Conservation (phyloP, 441 rosid genomes). For the Dalechampia spathulata region DNA sequence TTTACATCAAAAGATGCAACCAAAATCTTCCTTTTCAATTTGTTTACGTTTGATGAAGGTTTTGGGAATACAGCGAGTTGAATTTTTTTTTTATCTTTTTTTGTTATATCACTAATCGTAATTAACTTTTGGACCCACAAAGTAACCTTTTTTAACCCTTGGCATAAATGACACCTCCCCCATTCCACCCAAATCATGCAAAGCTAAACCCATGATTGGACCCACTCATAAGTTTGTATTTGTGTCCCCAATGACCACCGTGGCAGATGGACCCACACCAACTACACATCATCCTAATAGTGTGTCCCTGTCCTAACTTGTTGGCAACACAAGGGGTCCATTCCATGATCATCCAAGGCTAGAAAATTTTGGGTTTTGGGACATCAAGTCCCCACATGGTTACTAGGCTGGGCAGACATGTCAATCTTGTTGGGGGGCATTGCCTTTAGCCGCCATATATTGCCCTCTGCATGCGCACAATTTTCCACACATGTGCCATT, state of each 20-base stretch:
- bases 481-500: constrained; percentile 23
- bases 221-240: constrained; percentile 29
- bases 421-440: constrained; percentile 18
- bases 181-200: constrained; percentile 30
- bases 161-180: background rate
- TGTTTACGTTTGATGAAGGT: background rate
- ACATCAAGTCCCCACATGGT: constrained; percentile 32
- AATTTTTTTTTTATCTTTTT: too few species aligned
- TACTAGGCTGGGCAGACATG: constrained; percentile 23
- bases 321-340: constrained; percentile 28
- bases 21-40: constrained; percentile 15
- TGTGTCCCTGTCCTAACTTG: constrained; percentile 50
- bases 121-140: constrained; percentile 17
- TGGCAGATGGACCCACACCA: constrained; percentile 36
- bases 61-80: too few species aligned
- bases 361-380: background rate
- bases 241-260: constrained; percentile 42
- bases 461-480: constrained; percentile 10
- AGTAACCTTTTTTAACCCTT: constrained; percentile 8
- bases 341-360: constrained; percentile 16
- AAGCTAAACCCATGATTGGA: constrained; percentile 21
- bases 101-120: background rate
- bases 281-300: constrained; percentile 36
- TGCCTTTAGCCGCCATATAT: constrained; percentile 54
- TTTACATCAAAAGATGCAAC: constrained; percentile 33